Evolutionary conservation across 2,329 filamentous ascomycete species (phyloP).

Genomic region (Trichoderma pleuroti): DNA sequence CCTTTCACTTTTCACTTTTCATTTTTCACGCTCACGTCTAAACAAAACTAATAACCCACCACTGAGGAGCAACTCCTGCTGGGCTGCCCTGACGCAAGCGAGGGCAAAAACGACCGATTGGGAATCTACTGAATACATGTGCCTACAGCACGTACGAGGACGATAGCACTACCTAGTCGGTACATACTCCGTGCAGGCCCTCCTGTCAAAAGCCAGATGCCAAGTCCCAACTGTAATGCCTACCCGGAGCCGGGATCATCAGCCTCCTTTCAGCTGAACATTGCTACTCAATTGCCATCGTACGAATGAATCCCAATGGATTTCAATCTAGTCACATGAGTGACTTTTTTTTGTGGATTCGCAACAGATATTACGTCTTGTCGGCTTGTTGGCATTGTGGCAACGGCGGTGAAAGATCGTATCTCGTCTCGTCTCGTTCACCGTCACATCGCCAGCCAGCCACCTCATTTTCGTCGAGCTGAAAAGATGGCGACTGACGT

Average conservation of each 20-base stretch:
- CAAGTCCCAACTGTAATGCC: background rate
- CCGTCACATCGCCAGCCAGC: background rate
- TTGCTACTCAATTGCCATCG: background rate
- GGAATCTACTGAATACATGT: too few species aligned
- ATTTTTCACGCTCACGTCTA: background rate
- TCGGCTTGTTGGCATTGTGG: background rate
- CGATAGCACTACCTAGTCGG: background rate
- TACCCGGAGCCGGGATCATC: background rate
- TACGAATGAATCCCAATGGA: background rate
- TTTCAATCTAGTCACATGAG: background rate
- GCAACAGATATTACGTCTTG: background rate
- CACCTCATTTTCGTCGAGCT: background rate
- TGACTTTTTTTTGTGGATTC: background rate
- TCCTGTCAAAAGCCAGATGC: background rate
- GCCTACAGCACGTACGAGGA: too few species aligned
- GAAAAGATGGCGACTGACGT: background rate
- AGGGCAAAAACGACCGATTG: background rate
- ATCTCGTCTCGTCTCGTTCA: background rate
- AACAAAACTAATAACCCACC: background rate
- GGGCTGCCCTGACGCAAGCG: background rate
- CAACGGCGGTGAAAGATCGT: background rate
- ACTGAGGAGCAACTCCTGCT: background rate
- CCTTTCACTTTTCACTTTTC: conserved; percentile 2
- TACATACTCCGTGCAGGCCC: background rate
- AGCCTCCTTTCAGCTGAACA: background rate